Percentiles rank a stretch among this genome's conserved stretches.
Conservation (phyloP, 495 filamentous ascomycete genomes). For the Beverwykella pulmonaria region DNA sequence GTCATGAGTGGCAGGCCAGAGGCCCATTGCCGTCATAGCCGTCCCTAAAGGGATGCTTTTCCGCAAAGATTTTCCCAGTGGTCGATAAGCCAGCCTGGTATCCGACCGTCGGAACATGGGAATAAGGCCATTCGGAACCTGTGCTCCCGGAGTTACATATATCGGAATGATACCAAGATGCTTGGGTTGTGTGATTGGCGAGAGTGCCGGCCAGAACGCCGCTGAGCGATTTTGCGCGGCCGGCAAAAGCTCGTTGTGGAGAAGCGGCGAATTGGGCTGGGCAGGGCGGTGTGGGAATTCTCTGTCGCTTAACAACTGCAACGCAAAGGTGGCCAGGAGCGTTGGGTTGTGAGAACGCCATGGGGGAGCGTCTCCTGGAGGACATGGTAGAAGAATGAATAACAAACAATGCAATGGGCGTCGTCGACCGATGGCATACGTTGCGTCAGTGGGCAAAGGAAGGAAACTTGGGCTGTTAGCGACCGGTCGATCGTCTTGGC, state of each 20-base stretch:
- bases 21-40: constrained; percentile 28
- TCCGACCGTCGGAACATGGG: background rate
- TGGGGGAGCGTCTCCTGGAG: too few species aligned
- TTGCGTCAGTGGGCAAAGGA: background rate
- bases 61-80: constrained; percentile 13
- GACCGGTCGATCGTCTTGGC: background rate
- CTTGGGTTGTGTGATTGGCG: constrained; percentile 6
- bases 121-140: constrained; percentile 6
- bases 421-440: too few species aligned
- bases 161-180: constrained; percentile 5
- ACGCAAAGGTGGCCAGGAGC: too few species aligned
- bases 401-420: too few species aligned
- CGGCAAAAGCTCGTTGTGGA: constrained; percentile 1
- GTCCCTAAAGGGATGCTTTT: constrained; percentile 27
- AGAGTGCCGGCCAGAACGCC: background rate
- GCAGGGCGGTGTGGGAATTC: too few species aligned
- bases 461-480: background rate
- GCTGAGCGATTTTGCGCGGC: constrained; percentile 6
- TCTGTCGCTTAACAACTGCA: too few species aligned
- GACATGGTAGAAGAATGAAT: too few species aligned
- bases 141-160: background rate
- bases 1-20: background rate
- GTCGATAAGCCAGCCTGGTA: constrained; percentile 10
- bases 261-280: background rate
- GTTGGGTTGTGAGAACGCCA: too few species aligned